Base-by-base conservation (phyloP, 345 rosid species). In the Linum trigynum region DNA sequence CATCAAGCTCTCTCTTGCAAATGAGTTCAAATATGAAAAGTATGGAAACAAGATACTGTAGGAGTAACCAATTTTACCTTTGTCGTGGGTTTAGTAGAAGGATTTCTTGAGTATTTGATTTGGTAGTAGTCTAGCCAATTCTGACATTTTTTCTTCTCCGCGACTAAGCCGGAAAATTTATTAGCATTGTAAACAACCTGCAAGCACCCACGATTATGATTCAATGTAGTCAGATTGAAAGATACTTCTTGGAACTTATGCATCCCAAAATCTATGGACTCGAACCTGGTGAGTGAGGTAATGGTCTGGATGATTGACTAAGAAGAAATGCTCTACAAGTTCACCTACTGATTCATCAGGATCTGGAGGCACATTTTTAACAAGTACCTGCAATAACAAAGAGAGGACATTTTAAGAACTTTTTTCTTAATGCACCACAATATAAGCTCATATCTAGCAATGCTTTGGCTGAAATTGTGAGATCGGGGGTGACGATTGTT, bases 91-190 rank as follows among this genome's bases (percentile, higher is more conserved):
- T 71, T 86, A 65, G 57, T 75, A 53, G 83, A 75, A 64, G 78
- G 85, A 65, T 84, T 79, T 72, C 96, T 88, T 53, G 83, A 61
- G 67, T 84, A 78, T 71, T 85, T 90, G 59, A 85, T 83, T 63
- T 92, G 90, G 77, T 88, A 83, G 77, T 72, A 90, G 70, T 88
- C 92, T 43, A 90, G 85, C 97, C 96, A 92, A 61, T 92, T 92
- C 79, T 81, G 85, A 77, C 79, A 65, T 4, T 76, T 83, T 36
- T 86, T 85, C 86, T 80, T 90, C 81, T 86, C 72, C n/a, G 77
- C 63, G 45, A 84, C 89, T 55, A 90, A 68, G 60, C 82, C 71
- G 0, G 95, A 85, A 12, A 92, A 83, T 43, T 78, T 73, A 66
- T 88, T 90, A n/a, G 95, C 98, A 51, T 88, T 79, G 66, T 79